Base-by-base conservation (phyloP, 306 rosid species). In the Datisca glomerata region DNA sequence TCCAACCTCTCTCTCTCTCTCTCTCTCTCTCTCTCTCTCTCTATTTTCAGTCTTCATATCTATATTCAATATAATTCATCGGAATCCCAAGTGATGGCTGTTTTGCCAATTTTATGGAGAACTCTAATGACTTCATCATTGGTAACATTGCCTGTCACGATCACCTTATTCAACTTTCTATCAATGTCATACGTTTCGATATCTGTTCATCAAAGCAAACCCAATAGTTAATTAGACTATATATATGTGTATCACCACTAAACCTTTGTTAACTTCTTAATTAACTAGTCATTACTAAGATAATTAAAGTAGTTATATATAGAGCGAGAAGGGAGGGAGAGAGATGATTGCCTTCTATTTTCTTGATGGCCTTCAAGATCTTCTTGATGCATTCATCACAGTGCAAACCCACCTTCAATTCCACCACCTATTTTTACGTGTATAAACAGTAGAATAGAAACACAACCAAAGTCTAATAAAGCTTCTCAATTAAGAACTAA, bases 371-470 rank as follows among this genome's bases (percentile, higher is more conserved):
- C 68, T 79, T 79, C 49, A 76, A 68, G 59, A 87, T 82, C 65
- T 82, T 82, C 82, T 76, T 82, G 61, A 83, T 82, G 52, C 97
- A 87, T 16, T 87, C 83, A 4, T 71, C 82, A 21, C 97, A 79
- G 59, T 87, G 93, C 64, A 82, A 65, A 4, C 74, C 79, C 44
- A 87, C 93, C 73, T 74, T 87, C 70, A 87, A 59, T 59, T 87
- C 96, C 64, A 87, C 94, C 58, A 79, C 75, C 89, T 82, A 22
- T 55, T 27, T n/a, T n/a, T n/a, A n/a, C n/a, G n/a, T n/a, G n/a
- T n/a, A n/a, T n/a, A n/a, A n/a, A n/a, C n/a, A n/a, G n/a, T n/a
- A n/a, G n/a, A n/a, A n/a, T n/a, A n/a, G n/a, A n/a, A n/a, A n/a
- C n/a, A n/a, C n/a, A n/a, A n/a, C n/a, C n/a, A n/a, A n/a, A n/a